Percentiles rank a stretch among this genome's conserved stretches.
Evolutionary conservation across 306 rosid species (phyloP).

Genomic region (Prunus kanzakura): DNA sequence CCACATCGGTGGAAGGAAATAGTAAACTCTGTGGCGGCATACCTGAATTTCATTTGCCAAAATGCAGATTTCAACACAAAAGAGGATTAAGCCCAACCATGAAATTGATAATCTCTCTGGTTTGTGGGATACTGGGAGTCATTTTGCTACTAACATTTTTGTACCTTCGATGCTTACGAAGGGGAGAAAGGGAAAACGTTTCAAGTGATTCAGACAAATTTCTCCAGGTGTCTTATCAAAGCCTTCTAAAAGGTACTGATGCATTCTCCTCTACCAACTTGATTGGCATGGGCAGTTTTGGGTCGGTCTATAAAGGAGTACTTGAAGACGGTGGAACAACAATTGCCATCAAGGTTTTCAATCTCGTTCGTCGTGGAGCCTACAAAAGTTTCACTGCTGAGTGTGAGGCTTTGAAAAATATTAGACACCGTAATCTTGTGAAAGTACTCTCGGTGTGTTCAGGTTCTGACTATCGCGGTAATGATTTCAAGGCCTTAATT

Average conservation of each 20-base stretch:
- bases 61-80: background rate
- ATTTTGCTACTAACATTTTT: background rate
- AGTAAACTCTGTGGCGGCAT: background rate
- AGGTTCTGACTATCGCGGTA: background rate
- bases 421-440: slow-evolving; percentile 41
- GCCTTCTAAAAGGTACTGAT: background rate
- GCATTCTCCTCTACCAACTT: slow-evolving; percentile 25
- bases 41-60: background rate
- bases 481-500: slow-evolving; percentile 38
- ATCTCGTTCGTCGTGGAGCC: slow-evolving; percentile 36
- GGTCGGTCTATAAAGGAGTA: slow-evolving; percentile 33
- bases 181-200: background rate
- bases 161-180: background rate
- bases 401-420: slow-evolving; percentile 29
- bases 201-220: background rate
- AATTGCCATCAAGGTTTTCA: slow-evolving; percentile 40
- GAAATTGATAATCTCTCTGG: background rate
- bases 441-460: slow-evolving; percentile 35
- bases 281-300: slow-evolving; percentile 35
- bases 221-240: background rate
- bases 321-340: slow-evolving; percentile 4
- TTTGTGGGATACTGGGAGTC: background rate
- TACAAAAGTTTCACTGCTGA: slow-evolving; percentile 40
- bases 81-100: background rate
- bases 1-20: background rate